Evolutionary conservation across 129 eudicot genomes (phyloP).

Genomic region (Sambucus nigra): DNA sequence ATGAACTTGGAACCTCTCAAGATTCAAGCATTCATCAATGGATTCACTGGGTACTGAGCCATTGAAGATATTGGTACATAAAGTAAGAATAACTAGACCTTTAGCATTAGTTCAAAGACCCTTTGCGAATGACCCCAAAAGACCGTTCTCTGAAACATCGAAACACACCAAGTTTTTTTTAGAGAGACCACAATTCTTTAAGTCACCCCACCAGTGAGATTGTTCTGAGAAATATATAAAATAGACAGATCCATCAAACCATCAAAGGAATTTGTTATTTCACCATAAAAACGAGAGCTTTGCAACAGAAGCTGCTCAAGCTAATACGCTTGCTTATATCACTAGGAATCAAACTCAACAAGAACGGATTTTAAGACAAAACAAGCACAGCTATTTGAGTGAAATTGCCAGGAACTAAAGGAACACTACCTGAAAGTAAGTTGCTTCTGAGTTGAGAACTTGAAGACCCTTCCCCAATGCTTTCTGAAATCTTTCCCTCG

Average conservation of each 20-base stretch:
- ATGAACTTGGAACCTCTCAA: slow-evolving; percentile 81
- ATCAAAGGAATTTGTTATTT: slow-evolving; percentile 45
- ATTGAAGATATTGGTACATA: slow-evolving; percentile 64
- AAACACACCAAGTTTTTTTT: slow-evolving; percentile 52
- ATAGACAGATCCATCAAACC: slow-evolving; percentile 36
- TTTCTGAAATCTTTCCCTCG: slow-evolving; percentile 81
- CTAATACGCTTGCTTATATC: slow-evolving; percentile 46
- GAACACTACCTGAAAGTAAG: slow-evolving; percentile 67
- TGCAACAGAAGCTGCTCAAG: slow-evolving; percentile 71
- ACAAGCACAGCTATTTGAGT: slow-evolving; percentile 65
- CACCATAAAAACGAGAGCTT: slow-evolving; percentile 77
- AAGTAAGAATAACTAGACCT: slow-evolving; percentile 34
- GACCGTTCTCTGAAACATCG: slow-evolving; percentile 79
- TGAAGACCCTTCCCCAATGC: slow-evolving; percentile 53
- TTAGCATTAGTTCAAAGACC: slow-evolving; percentile 49
- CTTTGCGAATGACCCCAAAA: slow-evolving; percentile 62
- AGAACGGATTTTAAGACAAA: slow-evolving; percentile 67
- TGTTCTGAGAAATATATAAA: slow-evolving; percentile 72
- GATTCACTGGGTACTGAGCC: slow-evolving; percentile 44
- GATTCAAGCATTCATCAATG: slow-evolving; percentile 44
- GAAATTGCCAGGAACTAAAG: slow-evolving; percentile 57
- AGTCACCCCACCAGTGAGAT: slow-evolving; percentile 65
- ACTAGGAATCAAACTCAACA: slow-evolving; percentile 63
- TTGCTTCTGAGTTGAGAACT: slow-evolving; percentile 64
- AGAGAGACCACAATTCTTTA: slow-evolving; percentile 30